Base-by-base conservation (phyloP, 2,329 filamentous ascomycete genomes). In the Clonostachys chloroleuca region DNA sequence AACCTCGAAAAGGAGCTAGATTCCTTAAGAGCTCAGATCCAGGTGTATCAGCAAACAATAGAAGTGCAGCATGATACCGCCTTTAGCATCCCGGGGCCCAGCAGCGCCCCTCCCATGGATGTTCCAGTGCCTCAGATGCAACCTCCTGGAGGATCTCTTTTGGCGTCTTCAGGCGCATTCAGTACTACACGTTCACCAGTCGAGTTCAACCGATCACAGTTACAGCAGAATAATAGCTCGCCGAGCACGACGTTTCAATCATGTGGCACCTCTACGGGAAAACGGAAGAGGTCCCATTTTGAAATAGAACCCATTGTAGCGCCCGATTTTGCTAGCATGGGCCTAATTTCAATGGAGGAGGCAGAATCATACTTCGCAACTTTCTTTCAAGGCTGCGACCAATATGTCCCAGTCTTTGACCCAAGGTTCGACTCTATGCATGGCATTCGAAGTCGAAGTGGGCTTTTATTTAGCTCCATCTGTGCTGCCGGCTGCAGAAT, bases 401-500 rank as follows among this genome's bases (percentile, higher is more conserved):
- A 55, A 40, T 60, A 57, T 36, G 57, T 59, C 4, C 58, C 58
- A 1, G 51, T 61, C 1, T 57, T 62, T 16, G 55, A 61, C 35
- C 55, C 56, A 0, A 13, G 14, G 13, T 58, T 64, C 35, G 76
- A 80, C 50, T 71, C 68, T 0, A 67, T 77, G 43, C 55, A 66
- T 1, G 72, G 69, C 0, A 65, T 80, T 3, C 62, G 69, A 14
- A 56, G 60, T 9, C 65, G 76, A 12, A 79, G 74, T 46, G 66
- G 67, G 4, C 68, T 80, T 14, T 61, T 81, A 0, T 71, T 80
- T 43, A 73, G 77, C 51, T 66, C 70, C 2, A 74, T 80, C 8
- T 73, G 76, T 47, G 71, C 73, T 2, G 69, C 78, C 20, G 77
- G 77, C 3, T 77, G 73, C 52, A 70, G 74, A 12, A 69, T 73